These are phyloP conservation scores for Chalciporus pseudorubinellus DNA, from an alignment of 768 basidiomycete genomes.

Conservation along the genomic window DNA sequence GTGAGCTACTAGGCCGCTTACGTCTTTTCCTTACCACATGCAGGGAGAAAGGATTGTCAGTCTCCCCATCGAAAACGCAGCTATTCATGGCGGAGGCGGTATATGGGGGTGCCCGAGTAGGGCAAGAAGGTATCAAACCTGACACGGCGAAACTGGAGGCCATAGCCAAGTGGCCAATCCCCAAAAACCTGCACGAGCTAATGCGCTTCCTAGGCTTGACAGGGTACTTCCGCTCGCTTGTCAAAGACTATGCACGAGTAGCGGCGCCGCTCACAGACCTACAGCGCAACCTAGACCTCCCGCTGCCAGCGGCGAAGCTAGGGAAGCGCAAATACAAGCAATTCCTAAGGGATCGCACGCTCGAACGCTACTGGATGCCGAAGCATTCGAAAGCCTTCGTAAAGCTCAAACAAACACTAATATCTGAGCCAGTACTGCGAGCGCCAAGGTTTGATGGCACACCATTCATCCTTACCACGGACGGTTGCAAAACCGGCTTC, in stretches of 20 bases:
- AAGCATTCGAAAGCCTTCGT: conserved; percentile 28
- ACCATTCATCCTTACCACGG: conserved; percentile 37
- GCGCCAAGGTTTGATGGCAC: conserved; percentile 33
- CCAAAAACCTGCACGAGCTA: too few relatives aligned
- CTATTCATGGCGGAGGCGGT: conserved; percentile 7
- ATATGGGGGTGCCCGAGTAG: background rate
- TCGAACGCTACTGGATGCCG: too few relatives aligned
- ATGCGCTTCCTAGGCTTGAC: conserved; percentile 10
- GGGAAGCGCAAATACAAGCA: too few relatives aligned
- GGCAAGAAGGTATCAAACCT: background rate
- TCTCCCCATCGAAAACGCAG: conserved; percentile 3
- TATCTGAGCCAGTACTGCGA: too few relatives aligned
- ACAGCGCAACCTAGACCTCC: background rate
- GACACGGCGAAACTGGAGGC: conserved; percentile 1
- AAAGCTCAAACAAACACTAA: conserved; percentile 32
- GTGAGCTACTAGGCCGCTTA: too few relatives aligned
- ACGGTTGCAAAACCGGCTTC: conserved; percentile 35
- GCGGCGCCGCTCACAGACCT: conserved; percentile 1
- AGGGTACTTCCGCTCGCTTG: conserved; percentile 7
- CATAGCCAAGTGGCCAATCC: conserved; percentile 10
- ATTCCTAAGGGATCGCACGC: too few relatives aligned
- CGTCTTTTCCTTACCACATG: too few relatives aligned
- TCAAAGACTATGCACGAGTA: conserved; percentile 2
- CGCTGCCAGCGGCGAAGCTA: background rate
- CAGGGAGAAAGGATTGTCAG: too few relatives aligned